phyloP scores from a whole-genome alignment of 192 early-diverging fungal genomes.

The Geranomyces michiganensis region DNA sequence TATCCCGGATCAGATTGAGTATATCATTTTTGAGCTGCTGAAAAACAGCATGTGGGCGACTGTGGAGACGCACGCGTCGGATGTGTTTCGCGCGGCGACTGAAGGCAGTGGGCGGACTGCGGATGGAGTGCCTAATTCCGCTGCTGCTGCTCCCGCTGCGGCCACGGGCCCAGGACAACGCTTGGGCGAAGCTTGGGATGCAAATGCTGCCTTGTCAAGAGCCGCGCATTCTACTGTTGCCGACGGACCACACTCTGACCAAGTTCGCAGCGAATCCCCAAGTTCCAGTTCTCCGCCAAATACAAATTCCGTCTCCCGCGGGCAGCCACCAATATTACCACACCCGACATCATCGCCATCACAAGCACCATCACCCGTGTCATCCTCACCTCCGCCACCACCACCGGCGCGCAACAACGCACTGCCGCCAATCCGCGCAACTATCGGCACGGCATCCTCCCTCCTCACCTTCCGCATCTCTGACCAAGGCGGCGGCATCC shows the following conservation, averaged over 20 bases:
- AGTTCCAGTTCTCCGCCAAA: background rate
- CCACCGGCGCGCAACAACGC: slow-evolving; percentile 10
- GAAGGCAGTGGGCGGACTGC: background rate
- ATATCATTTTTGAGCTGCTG: slow-evolving; percentile 89
- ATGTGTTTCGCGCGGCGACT: slow-evolving; percentile 5
- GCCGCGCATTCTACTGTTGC: background rate
- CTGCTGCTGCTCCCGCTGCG: background rate
- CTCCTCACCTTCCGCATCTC: slow-evolving; percentile 90
- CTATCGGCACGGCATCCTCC: slow-evolving; percentile 72
- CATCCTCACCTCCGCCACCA: background rate
- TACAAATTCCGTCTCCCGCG: background rate
- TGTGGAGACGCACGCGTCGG: slow-evolving; percentile 53
- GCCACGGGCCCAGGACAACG: background rate
- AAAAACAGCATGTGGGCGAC: slow-evolving; percentile 83
- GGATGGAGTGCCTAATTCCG: background rate
- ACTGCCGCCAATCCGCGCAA: slow-evolving; percentile 83
- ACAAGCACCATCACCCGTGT: background rate
- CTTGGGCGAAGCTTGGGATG: slow-evolving; percentile 28
- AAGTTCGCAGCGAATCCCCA: background rate
- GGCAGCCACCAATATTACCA: background rate
- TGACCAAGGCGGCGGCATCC: slow-evolving; percentile 91
- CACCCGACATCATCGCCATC: slow-evolving; percentile 12
- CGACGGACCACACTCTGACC: slow-evolving; percentile 7
- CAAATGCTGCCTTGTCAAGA: slow-evolving; percentile 13
- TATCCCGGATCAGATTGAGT: slow-evolving; percentile 94